These are phyloP conservation scores for Phyllostachys edulis DNA, from an alignment of 176 grass and related monocot species.

Conservation along the genomic window DNA sequence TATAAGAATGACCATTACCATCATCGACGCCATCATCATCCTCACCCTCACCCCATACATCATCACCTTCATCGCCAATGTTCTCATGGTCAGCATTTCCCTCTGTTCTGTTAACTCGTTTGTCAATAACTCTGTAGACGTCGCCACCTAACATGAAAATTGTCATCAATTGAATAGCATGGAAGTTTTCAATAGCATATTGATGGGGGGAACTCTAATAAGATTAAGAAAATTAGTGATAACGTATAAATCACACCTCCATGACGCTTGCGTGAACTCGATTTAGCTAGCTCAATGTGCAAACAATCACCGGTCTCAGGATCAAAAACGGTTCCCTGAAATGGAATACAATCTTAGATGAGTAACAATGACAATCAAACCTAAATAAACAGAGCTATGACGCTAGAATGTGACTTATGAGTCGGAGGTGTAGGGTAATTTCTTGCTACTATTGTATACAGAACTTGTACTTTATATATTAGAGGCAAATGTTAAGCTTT, in stretches of 20 bases:
- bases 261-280: conserved; percentile 79
- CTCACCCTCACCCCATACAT: conserved; percentile 33
- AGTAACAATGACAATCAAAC: neutral
- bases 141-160: conserved; percentile 53
- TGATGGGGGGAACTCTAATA: neutral
- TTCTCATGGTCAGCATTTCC: conserved; percentile 50
- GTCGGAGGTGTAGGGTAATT: neutral
- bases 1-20: conserved; percentile 24
- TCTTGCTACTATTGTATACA: neutral
- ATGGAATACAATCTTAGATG: conserved; percentile 17
- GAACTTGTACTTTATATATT: neutral
- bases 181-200: conserved; percentile 8
- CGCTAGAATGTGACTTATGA: neutral
- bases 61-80: conserved; percentile 39
- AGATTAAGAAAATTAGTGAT: neutral
- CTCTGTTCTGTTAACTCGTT: conserved; percentile 54
- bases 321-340: conserved; percentile 84
- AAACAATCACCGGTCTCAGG: conserved; percentile 67
- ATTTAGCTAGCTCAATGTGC: conserved; percentile 92
- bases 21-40: conserved; percentile 16
- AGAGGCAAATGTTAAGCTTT: neutral
- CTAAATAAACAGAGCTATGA: neutral
- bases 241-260: conserved; percentile 44
- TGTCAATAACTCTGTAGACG: conserved; percentile 80
- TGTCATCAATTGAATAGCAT: conserved; percentile 10